These are phyloP conservation scores for Penicillium canariense DNA, from an alignment of 495 filamentous ascomycete genomes.

Conservation along the genomic window DNA sequence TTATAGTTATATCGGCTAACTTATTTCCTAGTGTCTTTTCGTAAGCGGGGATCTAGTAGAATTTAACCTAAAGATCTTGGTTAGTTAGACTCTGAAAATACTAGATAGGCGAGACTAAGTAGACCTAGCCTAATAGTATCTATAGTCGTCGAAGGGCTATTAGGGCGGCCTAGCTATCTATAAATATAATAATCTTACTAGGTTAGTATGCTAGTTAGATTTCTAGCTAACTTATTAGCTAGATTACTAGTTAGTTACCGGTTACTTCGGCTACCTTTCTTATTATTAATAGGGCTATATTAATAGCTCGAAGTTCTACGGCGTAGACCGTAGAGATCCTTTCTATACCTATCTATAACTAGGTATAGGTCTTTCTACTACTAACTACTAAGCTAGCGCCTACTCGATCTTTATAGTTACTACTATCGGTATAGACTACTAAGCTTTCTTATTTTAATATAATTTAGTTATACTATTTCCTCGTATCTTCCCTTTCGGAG, in stretches of 20 bases:
- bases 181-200: slow-evolving; percentile 14
- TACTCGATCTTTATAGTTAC: slow-evolving; percentile 2
- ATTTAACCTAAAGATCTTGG: slow-evolving; percentile 3
- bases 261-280: too few species aligned
- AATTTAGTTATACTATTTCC: too few species aligned
- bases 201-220: too few species aligned
- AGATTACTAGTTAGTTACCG: neutral
- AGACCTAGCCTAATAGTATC: slow-evolving; percentile 10
- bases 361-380: neutral
- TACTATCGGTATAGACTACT: slow-evolving; percentile 7
- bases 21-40: slow-evolving; percentile 26
- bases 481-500: too few species aligned
- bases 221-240: too few species aligned
- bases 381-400: neutral
- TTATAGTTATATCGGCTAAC: slow-evolving; percentile 19
- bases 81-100: neutral
- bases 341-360: slow-evolving; percentile 6
- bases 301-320: slow-evolving; percentile 3
- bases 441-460: too few species aligned
- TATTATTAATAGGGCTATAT: too few species aligned
- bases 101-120: slow-evolving; percentile 8
- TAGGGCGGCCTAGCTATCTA: slow-evolving; percentile 15
- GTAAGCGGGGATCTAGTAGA: slow-evolving; percentile 26
- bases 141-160: slow-evolving; percentile 6
- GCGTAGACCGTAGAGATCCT: slow-evolving; percentile 1